Evolutionary conservation across 768 basidiomycete species (phyloP).

Genomic region (Tulasnella sp.): DNA sequence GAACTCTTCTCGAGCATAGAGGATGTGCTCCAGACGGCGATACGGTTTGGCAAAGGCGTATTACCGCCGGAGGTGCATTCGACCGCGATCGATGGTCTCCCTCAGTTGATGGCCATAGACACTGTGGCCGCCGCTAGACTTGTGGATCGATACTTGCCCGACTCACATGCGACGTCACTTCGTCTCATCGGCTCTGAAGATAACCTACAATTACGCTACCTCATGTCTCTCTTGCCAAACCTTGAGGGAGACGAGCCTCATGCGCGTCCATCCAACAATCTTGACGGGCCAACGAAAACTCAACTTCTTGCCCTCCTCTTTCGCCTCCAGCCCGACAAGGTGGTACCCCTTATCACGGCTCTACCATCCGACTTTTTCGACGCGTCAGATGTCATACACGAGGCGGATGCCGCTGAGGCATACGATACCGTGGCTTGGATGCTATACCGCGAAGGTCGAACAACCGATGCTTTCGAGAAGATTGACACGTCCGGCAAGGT

Average conservation of each 20-base stretch:
- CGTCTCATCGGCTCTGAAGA: constrained; percentile 34
- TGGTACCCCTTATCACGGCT: constrained; percentile 49
- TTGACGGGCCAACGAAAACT: constrained; percentile 41
- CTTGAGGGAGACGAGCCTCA: constrained; percentile 28
- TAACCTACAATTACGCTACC: constrained; percentile 57
- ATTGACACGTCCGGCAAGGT: constrained; percentile 33
- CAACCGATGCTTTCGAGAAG: constrained; percentile 52
- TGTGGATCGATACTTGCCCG: constrained; percentile 55
- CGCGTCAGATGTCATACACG: constrained; percentile 39
- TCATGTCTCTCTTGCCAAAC: constrained; percentile 54
- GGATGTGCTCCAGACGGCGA: constrained; percentile 42
- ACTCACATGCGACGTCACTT: constrained; percentile 53
- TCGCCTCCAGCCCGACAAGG: constrained; percentile 47
- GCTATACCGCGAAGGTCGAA: constrained; percentile 48
- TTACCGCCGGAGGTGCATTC: constrained; percentile 45
- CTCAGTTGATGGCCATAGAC: constrained; percentile 47
- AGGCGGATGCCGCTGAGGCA: constrained; percentile 54
- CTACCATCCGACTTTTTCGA: constrained; percentile 45
- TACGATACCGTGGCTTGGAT: constrained; percentile 79
- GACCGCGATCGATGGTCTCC: constrained; percentile 47
- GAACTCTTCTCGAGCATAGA: constrained; percentile 59
- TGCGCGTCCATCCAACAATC: constrained; percentile 29
- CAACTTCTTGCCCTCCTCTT: constrained; percentile 65
- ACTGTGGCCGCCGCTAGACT: constrained; percentile 58
- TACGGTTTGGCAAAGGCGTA: constrained; percentile 35